phyloP scores from a whole-genome alignment of 1,284 basidiomycete species.

The Puccinia horiana region DNA sequence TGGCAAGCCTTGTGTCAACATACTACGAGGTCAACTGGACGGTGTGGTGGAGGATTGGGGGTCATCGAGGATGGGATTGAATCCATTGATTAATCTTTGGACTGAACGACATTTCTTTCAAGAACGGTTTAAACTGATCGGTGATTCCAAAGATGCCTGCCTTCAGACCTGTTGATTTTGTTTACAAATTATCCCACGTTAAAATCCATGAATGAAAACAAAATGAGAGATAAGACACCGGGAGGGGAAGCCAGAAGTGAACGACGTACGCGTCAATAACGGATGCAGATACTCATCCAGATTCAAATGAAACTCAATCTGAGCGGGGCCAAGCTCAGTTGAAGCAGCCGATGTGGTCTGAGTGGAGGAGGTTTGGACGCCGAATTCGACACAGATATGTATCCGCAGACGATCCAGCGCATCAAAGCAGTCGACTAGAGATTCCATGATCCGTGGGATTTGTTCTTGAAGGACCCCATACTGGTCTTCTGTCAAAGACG shows the following conservation, averaged over 20 bases:
- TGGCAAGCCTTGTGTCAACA: not conserved
- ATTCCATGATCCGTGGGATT: constrained; percentile 76
- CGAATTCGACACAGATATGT: constrained; percentile 52
- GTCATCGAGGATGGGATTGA: constrained; percentile 6
- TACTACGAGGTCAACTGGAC: not conserved
- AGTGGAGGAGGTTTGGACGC: not conserved
- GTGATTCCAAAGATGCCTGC: constrained; percentile 33
- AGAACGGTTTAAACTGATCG: constrained; percentile 42
- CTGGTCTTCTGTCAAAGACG: constrained; percentile 73
- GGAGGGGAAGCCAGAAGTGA: not conserved
- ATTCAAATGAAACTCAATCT: not conserved
- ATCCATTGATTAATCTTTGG: constrained; percentile 33
- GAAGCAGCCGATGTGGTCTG: not conserved
- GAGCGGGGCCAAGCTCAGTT: not conserved
- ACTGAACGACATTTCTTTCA: constrained; percentile 37
- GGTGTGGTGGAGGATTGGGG: not conserved
- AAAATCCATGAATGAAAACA: not conserved
- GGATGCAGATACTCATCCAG: constrained; percentile 25
- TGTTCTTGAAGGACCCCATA: constrained; percentile 80
- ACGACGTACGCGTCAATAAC: constrained; percentile 33
- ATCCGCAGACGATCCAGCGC: constrained; percentile 68
- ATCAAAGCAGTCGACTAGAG: constrained; percentile 68
- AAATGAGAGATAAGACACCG: not conserved
- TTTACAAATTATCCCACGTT: not conserved
- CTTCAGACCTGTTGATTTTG: constrained; percentile 30